Conservation (phyloP, 2,329 filamentous ascomycete species). For the Magnaporthales sp. region DNA sequence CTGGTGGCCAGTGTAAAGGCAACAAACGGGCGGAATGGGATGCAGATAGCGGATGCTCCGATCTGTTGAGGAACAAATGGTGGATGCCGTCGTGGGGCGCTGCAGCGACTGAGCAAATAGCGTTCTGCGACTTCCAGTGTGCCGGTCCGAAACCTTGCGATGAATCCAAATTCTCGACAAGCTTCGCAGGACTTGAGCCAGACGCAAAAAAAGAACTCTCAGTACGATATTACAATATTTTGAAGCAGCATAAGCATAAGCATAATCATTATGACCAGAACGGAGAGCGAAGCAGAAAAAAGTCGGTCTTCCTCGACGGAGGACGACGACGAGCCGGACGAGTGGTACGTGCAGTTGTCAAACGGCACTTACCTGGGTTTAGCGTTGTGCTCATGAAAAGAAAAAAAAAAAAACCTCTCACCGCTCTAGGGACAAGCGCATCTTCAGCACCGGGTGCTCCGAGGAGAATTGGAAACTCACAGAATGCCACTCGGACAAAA, state of each 20-base stretch:
- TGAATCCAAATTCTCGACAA: neutral
- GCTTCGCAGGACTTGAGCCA: neutral
- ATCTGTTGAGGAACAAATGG: neutral
- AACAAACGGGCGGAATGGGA: neutral
- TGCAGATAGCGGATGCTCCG: neutral
- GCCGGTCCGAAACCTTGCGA: neutral
- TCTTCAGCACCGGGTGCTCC: conserved; percentile 90
- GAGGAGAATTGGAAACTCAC: conserved; percentile 86
- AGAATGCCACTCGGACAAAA: conserved; percentile 92
- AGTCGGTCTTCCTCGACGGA: conserved; percentile 24
- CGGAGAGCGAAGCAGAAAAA: conserved; percentile 31
- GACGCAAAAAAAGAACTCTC: neutral
- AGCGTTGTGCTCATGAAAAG: neutral
- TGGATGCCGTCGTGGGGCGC: neutral
- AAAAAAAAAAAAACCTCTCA: neutral
- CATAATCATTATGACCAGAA: conserved; percentile 43
- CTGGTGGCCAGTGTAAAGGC: neutral
- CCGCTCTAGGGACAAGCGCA: conserved; percentile 80
- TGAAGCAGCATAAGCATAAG: neutral
- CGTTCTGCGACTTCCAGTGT: neutral
- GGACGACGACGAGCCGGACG: conserved; percentile 84
- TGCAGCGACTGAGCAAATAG: neutral
- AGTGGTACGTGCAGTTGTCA: conserved; percentile 57
- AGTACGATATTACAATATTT: neutral
- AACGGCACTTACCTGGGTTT: neutral